Base-by-base conservation (phyloP, 495 filamentous ascomycete genomes). In the Corynascus novoguineensis region DNA sequence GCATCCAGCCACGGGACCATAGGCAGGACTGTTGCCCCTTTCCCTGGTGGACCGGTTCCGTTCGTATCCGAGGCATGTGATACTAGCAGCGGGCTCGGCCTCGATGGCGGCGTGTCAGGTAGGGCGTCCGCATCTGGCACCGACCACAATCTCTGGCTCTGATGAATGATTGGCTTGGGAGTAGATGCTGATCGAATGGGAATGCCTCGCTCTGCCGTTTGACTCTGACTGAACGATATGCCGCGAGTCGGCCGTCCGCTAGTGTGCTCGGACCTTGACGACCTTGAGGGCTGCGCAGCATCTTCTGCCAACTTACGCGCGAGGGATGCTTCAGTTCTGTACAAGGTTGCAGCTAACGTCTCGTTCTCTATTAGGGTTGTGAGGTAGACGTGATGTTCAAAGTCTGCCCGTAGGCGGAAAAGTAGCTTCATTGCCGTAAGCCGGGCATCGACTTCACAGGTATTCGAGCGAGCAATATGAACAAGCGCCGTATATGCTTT, bases 361-460 rank as follows among this genome's bases (percentile, higher is more conserved):
- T 86, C 83, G 40, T 81, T 83, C 60, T 95, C 90, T 0, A 81
- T 79, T 8, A 78, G 76, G 8, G 79, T 69, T 2, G 82, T 78
- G 27, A 96, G 71, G 40, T 84, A 86, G 4, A 97, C 78, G 32
- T 82, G 80, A 45, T 89, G 79, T 15, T 84, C 81, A 29, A 83
- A 87, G 66, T 96, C 88, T 27, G 89, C 88, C 48, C 92, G 81
- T 19, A 97, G 73, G 21, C 92, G 83, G 64, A 93, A 91, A 7
- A 97, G 75, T 42, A 96, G 71, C 63, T 90, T 95, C 74, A 96
- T 81, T 4, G 86, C 86, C 10, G 84, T 86, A 24, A 97, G 73
- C 11, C 90, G 86, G 44, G 89, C 83, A 69, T 89, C 86, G 9
- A 79, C 74, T 37, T 82, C 80, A 57, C 71, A 80, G 2, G 66